These are phyloP conservation scores for Talaromyces pinophilus DNA, from an alignment of 2,329 filamentous ascomycete species.

Conservation along the genomic window DNA sequence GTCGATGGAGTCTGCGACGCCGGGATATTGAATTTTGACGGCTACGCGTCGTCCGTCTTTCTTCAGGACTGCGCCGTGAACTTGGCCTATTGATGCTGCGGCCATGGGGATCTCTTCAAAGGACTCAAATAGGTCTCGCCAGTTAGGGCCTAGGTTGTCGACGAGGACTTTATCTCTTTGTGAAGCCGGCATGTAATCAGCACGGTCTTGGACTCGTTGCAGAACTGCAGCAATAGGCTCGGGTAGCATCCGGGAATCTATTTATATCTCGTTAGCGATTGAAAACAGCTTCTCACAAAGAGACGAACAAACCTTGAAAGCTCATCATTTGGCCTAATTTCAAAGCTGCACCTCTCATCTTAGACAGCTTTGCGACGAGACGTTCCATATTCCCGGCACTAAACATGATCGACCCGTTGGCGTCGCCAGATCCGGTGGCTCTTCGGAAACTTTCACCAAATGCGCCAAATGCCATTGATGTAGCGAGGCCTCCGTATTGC, in stretches of 20 bases:
- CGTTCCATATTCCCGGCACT: constrained; percentile 90
- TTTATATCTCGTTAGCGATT: not conserved
- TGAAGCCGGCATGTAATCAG: constrained; percentile 96
- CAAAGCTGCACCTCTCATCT: constrained; percentile 94
- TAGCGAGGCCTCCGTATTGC: constrained; percentile 92
- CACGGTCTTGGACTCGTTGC: constrained; percentile 91
- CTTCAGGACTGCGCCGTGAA: constrained; percentile 80
- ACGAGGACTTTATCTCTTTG: constrained; percentile 83
- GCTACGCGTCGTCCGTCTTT: constrained; percentile 76
- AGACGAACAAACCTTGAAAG: constrained; percentile 65
- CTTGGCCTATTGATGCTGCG: constrained; percentile 94
- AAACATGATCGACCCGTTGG: constrained; percentile 75
- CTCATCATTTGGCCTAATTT: constrained; percentile 98
- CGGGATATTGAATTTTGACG: constrained; percentile 96
- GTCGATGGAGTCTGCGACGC: constrained; percentile 92
- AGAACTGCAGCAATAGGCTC: constrained; percentile 83
- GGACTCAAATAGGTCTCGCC: constrained; percentile 77
- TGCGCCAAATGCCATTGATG: constrained; percentile 92
- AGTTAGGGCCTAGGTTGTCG: constrained; percentile 76
- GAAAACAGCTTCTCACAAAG: not conserved
- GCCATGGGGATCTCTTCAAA: constrained; percentile 94
- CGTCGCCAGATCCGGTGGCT: constrained; percentile 66
- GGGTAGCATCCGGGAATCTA: constrained; percentile 89
- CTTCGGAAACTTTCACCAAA: constrained; percentile 82
- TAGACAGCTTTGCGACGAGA: constrained; percentile 85